Conservation (phyloP, 768 basidiomycete species). For the Agrocybe pediades region DNA sequence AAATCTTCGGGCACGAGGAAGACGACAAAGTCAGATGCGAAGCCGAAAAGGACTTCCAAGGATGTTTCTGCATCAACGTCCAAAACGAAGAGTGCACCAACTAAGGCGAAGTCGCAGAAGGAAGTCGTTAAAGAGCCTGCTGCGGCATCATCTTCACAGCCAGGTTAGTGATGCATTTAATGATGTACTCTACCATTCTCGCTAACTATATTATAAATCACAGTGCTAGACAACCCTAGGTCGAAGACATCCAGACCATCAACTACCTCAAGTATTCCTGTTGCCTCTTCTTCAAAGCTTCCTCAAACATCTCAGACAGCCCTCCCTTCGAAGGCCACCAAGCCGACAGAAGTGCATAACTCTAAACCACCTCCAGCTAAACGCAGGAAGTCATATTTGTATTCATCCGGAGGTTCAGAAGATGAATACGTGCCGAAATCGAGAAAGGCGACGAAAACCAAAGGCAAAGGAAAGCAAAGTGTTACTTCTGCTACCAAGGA, state of each 20-base stretch:
- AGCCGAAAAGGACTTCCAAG: neutral
- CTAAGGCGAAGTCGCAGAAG: neutral
- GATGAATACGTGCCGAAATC: conserved; percentile 19
- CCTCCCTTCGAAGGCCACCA: neutral
- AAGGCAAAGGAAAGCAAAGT: neutral
- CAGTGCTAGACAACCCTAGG: neutral
- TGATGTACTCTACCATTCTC: no score
- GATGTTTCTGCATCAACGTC: neutral
- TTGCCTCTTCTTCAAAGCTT: neutral
- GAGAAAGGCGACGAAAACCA: neutral
- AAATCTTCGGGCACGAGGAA: neutral
- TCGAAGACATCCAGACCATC: neutral
- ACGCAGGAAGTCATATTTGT: conserved; percentile 10
- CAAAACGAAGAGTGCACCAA: neutral
- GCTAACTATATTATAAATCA: neutral
- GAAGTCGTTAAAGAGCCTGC: neutral
- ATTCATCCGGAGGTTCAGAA: conserved; percentile 18
- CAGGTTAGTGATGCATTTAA: no score
- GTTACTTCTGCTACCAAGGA: neutral
- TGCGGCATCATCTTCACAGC: neutral
- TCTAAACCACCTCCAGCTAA: neutral
- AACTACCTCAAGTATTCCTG: neutral
- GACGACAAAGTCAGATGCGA: conserved; percentile 1
- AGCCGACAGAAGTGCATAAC: neutral
- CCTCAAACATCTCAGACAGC: neutral